Base-by-base conservation (phyloP, 148 eudicot genomes). In the Bassia scoparia region DNA sequence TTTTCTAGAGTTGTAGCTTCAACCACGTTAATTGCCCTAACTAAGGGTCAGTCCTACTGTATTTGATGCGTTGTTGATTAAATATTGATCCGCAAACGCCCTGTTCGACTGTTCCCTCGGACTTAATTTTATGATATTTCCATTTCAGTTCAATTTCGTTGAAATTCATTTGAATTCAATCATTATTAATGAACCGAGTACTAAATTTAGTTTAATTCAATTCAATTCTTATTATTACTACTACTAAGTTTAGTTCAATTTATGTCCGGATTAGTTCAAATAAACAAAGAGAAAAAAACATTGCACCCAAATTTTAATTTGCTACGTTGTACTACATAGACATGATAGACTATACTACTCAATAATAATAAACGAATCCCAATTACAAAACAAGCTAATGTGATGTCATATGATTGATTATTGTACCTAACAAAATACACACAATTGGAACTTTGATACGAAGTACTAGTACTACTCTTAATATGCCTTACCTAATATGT, bases 21-120 rank as follows among this genome's bases (percentile, higher is more conserved):
- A 24, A 33, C 44, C 76, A 72, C 56, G 63, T 72, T 78, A 49
- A 72, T 62, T 60, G 76, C 33, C 72, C 50, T 72, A 71, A 77
- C 38, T 62, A 69, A 63, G 35, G 76, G 80, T 31, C 41, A 71
- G 72, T 65, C 80, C 72, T 73, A 78, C 76, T 24, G 16, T 24
- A 67, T 62, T 78, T 59, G 76, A 77, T 67, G 61, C 59, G 49
- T 65, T 72, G 16, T 56, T 64, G 63, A 70, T 70, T 52, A 24
- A 21, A 31, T 5, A 44, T 71, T 67, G 81, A 67, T 55, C 73
- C 73, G 73, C 35, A 59, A 14, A 43, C 60, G 20, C n/a, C n/a
- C n/a, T n/a, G n/a, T n/a, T n/a, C n/a, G n/a, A n/a, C n/a, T n/a
- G n/a, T n/a, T n/a, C n/a, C n/a, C n/a, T n/a, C n/a, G n/a, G n/a